Conservation (phyloP, 148 eudicot species). For the Spergularia marina region DNA sequence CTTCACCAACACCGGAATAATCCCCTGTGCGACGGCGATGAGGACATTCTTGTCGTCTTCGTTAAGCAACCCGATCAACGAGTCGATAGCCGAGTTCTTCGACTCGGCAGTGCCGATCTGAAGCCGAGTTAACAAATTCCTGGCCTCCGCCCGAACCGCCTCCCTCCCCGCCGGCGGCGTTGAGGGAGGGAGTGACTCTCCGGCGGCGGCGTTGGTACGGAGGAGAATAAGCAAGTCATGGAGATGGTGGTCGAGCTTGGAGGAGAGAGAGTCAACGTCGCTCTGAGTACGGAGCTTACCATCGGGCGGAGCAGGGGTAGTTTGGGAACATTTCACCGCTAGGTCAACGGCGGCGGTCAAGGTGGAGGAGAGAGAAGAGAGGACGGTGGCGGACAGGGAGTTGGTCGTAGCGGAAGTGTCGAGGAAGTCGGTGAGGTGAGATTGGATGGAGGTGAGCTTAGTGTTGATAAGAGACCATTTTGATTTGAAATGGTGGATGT, state of each 20-base stretch:
- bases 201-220: constrained; percentile 14
- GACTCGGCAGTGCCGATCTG: constrained; percentile 67
- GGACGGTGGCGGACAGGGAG: constrained; percentile 43
- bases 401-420: constrained; percentile 23
- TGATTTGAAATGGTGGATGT: constrained; percentile 44
- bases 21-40: constrained; percentile 74
- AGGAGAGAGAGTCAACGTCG: constrained; percentile 57
- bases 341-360: constrained; percentile 34
- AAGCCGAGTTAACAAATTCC: constrained; percentile 59
- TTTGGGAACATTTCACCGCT: constrained; percentile 27
- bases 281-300: constrained; percentile 82
- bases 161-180: constrained; percentile 30
- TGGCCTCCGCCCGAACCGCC: constrained; percentile 39
- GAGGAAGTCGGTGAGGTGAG: constrained; percentile 44
- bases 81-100: constrained; percentile 51
- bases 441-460: constrained; percentile 51
- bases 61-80: constrained; percentile 39
- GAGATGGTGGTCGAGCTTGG: constrained; percentile 45
- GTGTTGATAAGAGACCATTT: constrained; percentile 63
- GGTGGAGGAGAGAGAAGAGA: constrained; percentile 43
- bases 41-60: constrained; percentile 71
- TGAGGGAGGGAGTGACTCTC: neutral
- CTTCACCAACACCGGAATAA: constrained; percentile 66
- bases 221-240: constrained; percentile 51
- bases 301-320: constrained; percentile 31